Evolutionary conservation across 2,329 filamentous ascomycete species (phyloP), one percentile per base, ranked within the genome.

Genomic region (Paraconiothyrium brasiliense): DNA sequence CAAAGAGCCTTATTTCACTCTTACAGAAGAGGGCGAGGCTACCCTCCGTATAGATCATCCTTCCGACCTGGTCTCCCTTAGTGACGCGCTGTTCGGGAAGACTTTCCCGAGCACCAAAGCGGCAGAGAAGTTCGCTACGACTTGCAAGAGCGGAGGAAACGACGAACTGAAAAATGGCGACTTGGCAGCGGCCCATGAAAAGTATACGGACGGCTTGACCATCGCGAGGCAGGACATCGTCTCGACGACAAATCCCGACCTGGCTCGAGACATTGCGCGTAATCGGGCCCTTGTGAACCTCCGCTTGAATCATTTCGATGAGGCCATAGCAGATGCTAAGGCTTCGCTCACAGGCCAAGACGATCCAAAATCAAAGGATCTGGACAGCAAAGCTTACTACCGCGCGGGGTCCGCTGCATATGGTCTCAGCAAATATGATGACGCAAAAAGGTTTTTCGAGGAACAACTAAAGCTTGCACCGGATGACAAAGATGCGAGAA

Each of bases 1-100:
- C 32, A 88, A 87, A 61, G 85, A 88, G 57, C 85, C 86, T 0
- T 88, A 82, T 64, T 80, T 87, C 61, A 85, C 83, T 59, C 50
- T 71, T 0, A 76, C 77, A 4, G 71, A 72, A 0, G 71, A 83
- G 24, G 81, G 81, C 0, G 58, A 74, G 1, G 83, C 83, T 67
- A 79, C 74, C 0, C 37, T 88, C 24, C 78, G 84, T 2, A 83
- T 87, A 13, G 85, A 88, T 58, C 86, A 88, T 67, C 70, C 83
- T 20, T 82, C 80, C 27, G 85, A 88, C 59, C 65, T 87, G 20
- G 65, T 82, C 16, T 78, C 77, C 62, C 67, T 84, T 2, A 60
- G 72, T 0, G 61, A 69, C 0, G 61, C 70, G 30, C 78, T 85
- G 16, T 57, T 71, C 24, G 41, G 62, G 3, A 58, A 65, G 56